Base-by-base conservation (phyloP, 1,139 yeast species). In the Saccharomyces hybrid region DNA sequence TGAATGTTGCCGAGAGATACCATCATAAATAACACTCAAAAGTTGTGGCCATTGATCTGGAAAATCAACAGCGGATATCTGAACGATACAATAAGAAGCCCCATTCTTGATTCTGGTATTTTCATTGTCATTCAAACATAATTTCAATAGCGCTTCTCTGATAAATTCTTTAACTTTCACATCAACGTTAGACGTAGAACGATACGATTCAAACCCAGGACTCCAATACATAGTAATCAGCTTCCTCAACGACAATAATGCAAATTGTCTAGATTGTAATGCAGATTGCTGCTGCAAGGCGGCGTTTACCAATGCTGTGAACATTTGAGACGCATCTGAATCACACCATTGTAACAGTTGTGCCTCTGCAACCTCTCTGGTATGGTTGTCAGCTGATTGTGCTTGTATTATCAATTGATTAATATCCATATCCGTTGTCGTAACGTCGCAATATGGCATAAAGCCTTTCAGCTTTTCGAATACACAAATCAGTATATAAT, bases 21-120 rank as follows among this genome's bases (percentile, higher is more conserved):
- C 71, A 16, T 68, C 63, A 63, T 81, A 81, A 50, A 87, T 67
- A 13, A 70, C 65, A 23, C 73, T 71, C 55, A 91, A 68, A 49
- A 93, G 74, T 32, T 77, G 78, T 0, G 97, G 96, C 98, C 98
- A 93, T 66, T 89, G 96, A 64, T 93, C 98, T 0, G 99, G 99
- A 66, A 82, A 91, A 65, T 93, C 99, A 1, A 85, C 87, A 1
- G 88, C 86, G 0, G 96, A 91, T 25, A 93, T 87, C 63, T 87
- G 95, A 1, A 88, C 87, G 27, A 89, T 80, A 13, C 88, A 84
- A 60, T 88, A 84, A 0, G 93, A 83, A 2, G 87, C 81, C 50
- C 88, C 80, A 42, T 78, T 78, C 57, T 90, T 75, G 16, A 90
- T 73, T 63, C 85, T 86, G n/a, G 86, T 75, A 57, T 79, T 78